These are phyloP conservation scores for Buddleja alternifolia DNA, from an alignment of 257 asterid species.

Conservation along the genomic window DNA sequence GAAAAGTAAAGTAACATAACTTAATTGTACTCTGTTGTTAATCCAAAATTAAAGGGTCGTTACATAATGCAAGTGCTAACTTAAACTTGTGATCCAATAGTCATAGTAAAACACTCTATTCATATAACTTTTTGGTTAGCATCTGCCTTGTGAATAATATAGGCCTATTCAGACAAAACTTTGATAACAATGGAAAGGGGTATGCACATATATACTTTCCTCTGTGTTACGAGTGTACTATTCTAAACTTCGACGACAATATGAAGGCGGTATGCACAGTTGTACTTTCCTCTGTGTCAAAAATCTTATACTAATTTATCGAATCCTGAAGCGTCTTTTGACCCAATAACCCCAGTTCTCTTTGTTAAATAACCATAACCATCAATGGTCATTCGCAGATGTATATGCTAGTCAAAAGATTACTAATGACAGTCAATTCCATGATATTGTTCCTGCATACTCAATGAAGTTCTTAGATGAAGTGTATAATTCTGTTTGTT, in stretches of 20 bases:
- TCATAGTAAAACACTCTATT: neutral
- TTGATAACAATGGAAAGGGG: conserved; percentile 17
- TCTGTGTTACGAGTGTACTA: too few relatives aligned
- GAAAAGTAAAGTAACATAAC: conserved; percentile 13
- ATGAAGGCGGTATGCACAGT: too few relatives aligned
- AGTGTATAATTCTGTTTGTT: neutral
- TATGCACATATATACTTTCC: too few relatives aligned
- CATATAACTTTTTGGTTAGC: neutral
- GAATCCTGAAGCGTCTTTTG: neutral
- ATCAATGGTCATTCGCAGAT: neutral
- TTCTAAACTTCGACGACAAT: too few relatives aligned
- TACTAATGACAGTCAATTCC: neutral
- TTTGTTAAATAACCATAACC: neutral
- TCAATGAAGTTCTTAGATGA: conserved; percentile 16
- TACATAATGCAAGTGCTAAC: conserved; percentile 5
- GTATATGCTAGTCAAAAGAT: neutral
- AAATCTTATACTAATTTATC: neutral
- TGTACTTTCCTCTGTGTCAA: conserved; percentile 9
- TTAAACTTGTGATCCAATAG: conserved; percentile 15
- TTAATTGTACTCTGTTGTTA: neutral
- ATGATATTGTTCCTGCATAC: neutral
- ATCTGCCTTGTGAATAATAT: neutral
- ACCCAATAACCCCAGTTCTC: conserved; percentile 1
- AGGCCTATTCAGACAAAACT: neutral
- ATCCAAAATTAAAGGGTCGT: conserved; percentile 22